These are phyloP conservation scores for Leucoagaricus sp. DNA, from an alignment of 1,284 basidiomycete genomes.

Conservation along the genomic window DNA sequence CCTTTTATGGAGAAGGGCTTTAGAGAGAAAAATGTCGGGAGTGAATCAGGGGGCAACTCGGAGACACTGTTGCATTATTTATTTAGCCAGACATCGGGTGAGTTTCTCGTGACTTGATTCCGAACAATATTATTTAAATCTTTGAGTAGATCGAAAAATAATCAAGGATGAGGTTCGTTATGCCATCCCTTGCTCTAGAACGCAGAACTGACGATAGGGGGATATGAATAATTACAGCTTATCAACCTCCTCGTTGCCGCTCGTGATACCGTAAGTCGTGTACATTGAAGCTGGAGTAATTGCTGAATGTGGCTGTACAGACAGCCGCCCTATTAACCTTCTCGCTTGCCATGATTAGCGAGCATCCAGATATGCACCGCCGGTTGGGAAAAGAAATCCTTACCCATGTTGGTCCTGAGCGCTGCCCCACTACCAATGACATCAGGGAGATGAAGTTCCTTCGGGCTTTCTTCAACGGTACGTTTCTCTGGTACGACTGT, in stretches of 20 bases:
- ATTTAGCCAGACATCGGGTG: neutral
- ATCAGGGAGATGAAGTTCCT: constrained; percentile 38
- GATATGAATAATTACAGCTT: too few relatives aligned
- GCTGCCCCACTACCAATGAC: constrained; percentile 27
- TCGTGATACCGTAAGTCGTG: neutral
- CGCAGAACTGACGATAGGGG: too few relatives aligned
- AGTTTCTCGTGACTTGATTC: neutral
- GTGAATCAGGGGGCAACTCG: constrained; percentile 15
- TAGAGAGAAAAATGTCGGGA: neutral
- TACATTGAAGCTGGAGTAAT: too few relatives aligned
- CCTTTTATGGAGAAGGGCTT: constrained; percentile 25
- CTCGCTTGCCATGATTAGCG: constrained; percentile 8
- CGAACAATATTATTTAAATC: too few relatives aligned
- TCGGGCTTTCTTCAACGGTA: constrained; percentile 41
- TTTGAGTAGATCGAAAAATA: neutral
- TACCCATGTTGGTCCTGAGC: constrained; percentile 23
- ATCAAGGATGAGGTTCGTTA: neutral
- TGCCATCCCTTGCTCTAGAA: too few relatives aligned
- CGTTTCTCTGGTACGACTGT: constrained; percentile 15
- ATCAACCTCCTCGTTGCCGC: neutral
- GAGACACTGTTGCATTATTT: constrained; percentile 24
- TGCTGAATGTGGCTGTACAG: neutral
- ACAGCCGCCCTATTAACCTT: constrained; percentile 10
- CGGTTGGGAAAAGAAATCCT: constrained; percentile 29
- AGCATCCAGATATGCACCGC: constrained; percentile 24